A percentile compares a stretch with the other conserved stretches of the same genome.
Evolutionary conservation across 1,284 basidiomycete genomes (phyloP).

Genomic region (Chondrostereum purpureum): DNA sequence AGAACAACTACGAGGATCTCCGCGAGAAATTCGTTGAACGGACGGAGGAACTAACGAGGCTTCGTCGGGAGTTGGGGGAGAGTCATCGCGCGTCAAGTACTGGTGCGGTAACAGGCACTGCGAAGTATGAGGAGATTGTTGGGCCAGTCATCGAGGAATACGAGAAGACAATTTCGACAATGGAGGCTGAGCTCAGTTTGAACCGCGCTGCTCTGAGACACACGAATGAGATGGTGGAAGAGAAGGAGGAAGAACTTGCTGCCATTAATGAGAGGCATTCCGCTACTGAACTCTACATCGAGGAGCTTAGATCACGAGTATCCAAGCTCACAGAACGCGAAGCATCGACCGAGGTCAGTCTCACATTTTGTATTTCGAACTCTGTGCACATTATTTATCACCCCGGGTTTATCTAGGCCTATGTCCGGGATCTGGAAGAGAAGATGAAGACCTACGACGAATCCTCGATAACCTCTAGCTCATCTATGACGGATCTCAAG

Average conservation of each 20-base stretch:
- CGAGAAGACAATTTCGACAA: conserved; percentile 92
- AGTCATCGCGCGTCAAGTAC: conserved; percentile 53
- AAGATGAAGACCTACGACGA: conserved; percentile 84
- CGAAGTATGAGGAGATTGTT: conserved; percentile 92
- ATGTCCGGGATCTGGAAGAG: conserved; percentile 88
- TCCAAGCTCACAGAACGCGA: conserved; percentile 85
- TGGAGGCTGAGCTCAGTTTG: conserved; percentile 91
- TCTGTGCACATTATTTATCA: neutral
- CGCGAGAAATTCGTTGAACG: conserved; percentile 82
- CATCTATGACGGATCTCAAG: conserved; percentile 75
- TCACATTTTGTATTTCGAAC: conserved; percentile 2
- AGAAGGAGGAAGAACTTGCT: conserved; percentile 76
- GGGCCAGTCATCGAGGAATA: conserved; percentile 98
- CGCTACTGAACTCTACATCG: conserved; percentile 82
- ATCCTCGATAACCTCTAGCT: conserved; percentile 65
- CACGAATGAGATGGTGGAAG: conserved; percentile 87
- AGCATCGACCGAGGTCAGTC: conserved; percentile 76
- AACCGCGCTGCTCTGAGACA: conserved; percentile 85
- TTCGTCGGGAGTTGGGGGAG: conserved; percentile 72
- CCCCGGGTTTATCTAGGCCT: conserved; percentile 47
- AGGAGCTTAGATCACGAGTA: conserved; percentile 77
- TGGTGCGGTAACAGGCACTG: conserved; percentile 64
- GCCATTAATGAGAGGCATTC: conserved; percentile 61
- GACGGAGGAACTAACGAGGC: conserved; percentile 79
- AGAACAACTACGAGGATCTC: conserved; percentile 77